phyloP scores from a whole-genome alignment of 495 filamentous ascomycete genomes.

The Poronia punctata region DNA sequence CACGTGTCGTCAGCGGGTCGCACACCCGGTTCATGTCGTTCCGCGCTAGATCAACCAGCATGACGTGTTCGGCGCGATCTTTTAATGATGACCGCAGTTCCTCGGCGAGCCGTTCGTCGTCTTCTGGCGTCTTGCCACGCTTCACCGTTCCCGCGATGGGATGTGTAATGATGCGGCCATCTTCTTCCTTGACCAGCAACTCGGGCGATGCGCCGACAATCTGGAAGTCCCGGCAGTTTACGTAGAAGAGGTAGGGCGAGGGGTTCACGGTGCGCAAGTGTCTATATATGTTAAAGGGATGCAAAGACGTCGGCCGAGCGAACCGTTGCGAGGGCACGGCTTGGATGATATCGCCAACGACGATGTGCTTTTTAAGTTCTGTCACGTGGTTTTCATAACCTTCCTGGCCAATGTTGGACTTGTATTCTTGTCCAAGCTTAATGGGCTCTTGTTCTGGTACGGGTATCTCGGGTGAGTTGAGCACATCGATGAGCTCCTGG shows the following conservation, averaged over 20 bases:
- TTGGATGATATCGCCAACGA: constrained; percentile 90
- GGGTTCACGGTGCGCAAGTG: constrained; percentile 93
- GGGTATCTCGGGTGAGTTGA: constrained; percentile 66
- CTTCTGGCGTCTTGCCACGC: constrained; percentile 69
- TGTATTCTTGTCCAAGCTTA: constrained; percentile 63
- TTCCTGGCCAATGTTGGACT: constrained; percentile 83
- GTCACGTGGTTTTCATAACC: constrained; percentile 87
- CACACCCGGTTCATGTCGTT: constrained; percentile 97
- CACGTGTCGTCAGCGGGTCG: constrained; percentile 78
- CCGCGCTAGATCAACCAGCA: constrained; percentile 95
- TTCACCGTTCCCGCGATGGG: constrained; percentile 94
- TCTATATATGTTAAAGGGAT: constrained; percentile 98
- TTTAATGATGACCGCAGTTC: constrained; percentile 77
- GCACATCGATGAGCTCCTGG: constrained; percentile 55
- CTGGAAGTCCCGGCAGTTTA: constrained; percentile 84
- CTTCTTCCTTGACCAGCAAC: constrained; percentile 83
- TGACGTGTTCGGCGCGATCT: constrained; percentile 95
- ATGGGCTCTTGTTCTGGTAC: constrained; percentile 72
- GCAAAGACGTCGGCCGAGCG: constrained; percentile 77
- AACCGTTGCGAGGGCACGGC: constrained; percentile 92
- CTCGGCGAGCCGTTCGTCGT: constrained; percentile 72
- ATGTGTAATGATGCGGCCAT: constrained; percentile 86
- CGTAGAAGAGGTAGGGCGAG: constrained; percentile 93
- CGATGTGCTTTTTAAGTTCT: constrained; percentile 77
- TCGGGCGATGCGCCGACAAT: constrained; percentile 93